Base-by-base conservation (phyloP, 1,139 yeast genomes). In the Keqinozyma sinolaborantium region DNA sequence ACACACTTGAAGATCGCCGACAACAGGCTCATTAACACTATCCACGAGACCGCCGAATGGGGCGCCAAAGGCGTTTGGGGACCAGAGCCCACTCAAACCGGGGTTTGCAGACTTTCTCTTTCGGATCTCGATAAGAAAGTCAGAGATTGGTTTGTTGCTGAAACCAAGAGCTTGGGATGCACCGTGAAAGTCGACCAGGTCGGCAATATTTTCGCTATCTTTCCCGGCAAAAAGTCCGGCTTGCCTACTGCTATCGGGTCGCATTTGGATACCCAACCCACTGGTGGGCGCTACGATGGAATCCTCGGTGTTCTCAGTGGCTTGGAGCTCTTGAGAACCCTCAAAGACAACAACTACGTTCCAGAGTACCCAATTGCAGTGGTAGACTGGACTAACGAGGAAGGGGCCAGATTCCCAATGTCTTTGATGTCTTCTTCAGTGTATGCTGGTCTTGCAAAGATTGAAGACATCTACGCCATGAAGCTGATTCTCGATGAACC, bases 191-290 rank as follows among this genome's bases (percentile, higher is more conserved):
- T 81, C 29, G 90, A 82, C 51, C 68, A 73, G 37, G 41, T 80
- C 51, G 88, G 90, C 12, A 80, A 76, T 49, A 79, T 80, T 24
- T 82, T 80, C 55, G 81, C 83, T 11, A 61, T 75, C 15, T 77
- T 66, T 35, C 82, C 83, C 0, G 87, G 87, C 4, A 57, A 63
- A 39, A 66, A 73, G 30, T 48, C 46, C 2, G 70, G 66, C 1
- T 51, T 66, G 5, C 83, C 88, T 9, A 79, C 80, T 2, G 87
- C 76, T 9, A 77, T 81, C 39, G 88, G 90, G 1, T 79, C 87
- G 0, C 88, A 82, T 53, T 56, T 82, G 35, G 88, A 82, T 47
- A 82, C 88, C 1, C 88, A 82, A 55, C 88, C 88, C n/a, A 78
- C 79, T 5, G 88, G 88, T 20, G 88, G 88, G 5, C 61, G 85